Conservation (phyloP, 768 basidiomycete species). For the Coprinopsis sp. region DNA sequence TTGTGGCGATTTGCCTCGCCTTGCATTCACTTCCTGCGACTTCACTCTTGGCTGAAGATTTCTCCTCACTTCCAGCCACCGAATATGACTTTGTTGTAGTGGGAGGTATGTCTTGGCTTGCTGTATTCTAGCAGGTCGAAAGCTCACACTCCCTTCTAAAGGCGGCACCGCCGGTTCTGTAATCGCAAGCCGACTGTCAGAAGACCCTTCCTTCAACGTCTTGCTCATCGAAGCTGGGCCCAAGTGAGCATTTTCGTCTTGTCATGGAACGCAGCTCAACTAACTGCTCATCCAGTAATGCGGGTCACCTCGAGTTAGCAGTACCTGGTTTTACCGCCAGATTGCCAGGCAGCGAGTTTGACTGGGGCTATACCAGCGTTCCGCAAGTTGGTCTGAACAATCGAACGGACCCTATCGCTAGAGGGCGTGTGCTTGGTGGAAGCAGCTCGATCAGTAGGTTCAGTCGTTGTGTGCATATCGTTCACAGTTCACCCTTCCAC, state of each 20-base stretch:
- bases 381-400: conserved; percentile 19
- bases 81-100: conserved; percentile 20
- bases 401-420: conserved; percentile 16
- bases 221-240: conserved; percentile 36
- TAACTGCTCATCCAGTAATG: conserved; percentile 6
- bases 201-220: conserved; percentile 25
- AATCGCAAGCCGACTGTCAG: conserved; percentile 31
- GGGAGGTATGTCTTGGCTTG: conserved; percentile 23
- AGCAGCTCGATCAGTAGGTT: conserved; percentile 21
- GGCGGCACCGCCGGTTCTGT: conserved; percentile 20
- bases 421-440: conserved; percentile 26
- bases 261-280: too few species aligned
- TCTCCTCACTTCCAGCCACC: conserved; percentile 3
- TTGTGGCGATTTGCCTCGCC: too few species aligned
- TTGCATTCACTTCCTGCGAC: too few species aligned
- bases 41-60: too few species aligned
- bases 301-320: conserved; percentile 5
- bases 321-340: conserved; percentile 1
- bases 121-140: too few species aligned
- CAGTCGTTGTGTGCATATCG: background rate
- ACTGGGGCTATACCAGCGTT: conserved; percentile 19
- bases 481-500: background rate
- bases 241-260: conserved; percentile 6
- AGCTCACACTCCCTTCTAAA: too few species aligned
- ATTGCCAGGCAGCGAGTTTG: background rate